Conservation (phyloP, 2,329 filamentous ascomycete species). For the Conoideocrella luteorostrata region DNA sequence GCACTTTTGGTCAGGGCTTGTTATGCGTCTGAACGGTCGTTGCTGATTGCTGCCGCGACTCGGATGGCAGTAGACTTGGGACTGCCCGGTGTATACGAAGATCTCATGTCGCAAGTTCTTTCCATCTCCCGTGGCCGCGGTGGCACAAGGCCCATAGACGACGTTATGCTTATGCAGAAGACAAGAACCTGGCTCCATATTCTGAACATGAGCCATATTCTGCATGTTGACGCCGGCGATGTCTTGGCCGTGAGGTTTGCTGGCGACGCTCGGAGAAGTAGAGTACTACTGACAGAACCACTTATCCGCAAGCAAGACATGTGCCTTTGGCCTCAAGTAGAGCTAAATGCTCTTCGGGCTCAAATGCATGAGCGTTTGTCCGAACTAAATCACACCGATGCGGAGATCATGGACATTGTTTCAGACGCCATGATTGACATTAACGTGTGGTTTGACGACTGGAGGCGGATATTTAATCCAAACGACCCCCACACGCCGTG, state of each 20-base stretch:
- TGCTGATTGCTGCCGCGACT: constrained; percentile 43
- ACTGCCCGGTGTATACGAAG: constrained; percentile 36
- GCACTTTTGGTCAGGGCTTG: constrained; percentile 45
- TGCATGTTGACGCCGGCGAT: constrained; percentile 32
- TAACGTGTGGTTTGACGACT: constrained; percentile 40
- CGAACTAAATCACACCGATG: constrained; percentile 18
- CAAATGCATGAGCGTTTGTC: constrained; percentile 30
- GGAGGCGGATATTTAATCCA: constrained; percentile 21
- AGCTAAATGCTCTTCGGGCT: constrained; percentile 26
- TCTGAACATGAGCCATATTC: constrained; percentile 45
- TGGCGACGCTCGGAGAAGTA: constrained; percentile 37
- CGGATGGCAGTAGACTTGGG: constrained; percentile 43
- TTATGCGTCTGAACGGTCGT: constrained; percentile 44
- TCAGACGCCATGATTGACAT: constrained; percentile 40
- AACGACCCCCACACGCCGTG: constrained; percentile 18
- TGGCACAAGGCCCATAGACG: constrained; percentile 18
- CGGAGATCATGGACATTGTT: constrained; percentile 32
- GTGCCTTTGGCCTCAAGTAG: constrained; percentile 46
- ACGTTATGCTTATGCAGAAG: constrained; percentile 30
- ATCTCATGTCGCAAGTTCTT: constrained; percentile 19
- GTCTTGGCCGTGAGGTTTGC: constrained; percentile 24
- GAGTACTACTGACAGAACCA: constrained; percentile 36
- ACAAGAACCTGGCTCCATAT: constrained; percentile 46
- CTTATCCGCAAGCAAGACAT: constrained; percentile 41
- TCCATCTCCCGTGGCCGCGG: background rate